Evolutionary conservation across 345 rosid species (phyloP).

Genomic region (Citrus inodora): DNA sequence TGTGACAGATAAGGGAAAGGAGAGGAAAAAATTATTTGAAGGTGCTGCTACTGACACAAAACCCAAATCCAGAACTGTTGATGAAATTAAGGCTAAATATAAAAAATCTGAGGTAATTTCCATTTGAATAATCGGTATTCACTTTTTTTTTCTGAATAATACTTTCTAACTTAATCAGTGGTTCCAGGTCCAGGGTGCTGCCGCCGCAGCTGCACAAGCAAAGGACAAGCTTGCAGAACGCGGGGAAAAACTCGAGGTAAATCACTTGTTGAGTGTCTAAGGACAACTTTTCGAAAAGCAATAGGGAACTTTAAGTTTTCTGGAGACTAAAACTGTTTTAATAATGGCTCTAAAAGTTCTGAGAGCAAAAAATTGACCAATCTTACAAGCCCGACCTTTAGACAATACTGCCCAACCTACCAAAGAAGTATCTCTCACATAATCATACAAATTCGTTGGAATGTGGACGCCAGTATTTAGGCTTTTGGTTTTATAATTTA

Average conservation of each 20-base stretch:
- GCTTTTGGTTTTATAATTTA: neutral
- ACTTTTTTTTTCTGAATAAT: neutral
- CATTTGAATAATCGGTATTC: neutral
- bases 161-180: conserved; percentile 18
- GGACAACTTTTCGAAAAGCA: neutral
- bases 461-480: neutral
- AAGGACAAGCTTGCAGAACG: conserved; percentile 73
- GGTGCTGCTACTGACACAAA: conserved; percentile 51
- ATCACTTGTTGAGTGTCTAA: neutral
- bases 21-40: conserved; percentile 65
- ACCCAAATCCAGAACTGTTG: conserved; percentile 67
- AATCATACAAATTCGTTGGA: neutral
- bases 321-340: neutral
- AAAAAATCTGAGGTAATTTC: conserved; percentile 51
- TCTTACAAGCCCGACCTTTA: too few relatives aligned
- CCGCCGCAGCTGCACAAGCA: conserved; percentile 68
- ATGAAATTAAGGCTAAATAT: conserved; percentile 88
- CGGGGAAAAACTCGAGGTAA: conserved; percentile 78
- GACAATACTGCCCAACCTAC: neutral
- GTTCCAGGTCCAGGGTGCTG: conserved; percentile 72
- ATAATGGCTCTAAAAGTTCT: neutral
- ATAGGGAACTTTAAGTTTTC: neutral
- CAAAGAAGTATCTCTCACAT: neutral
- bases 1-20: conserved; percentile 46
- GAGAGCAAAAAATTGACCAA: neutral